Conservation (phyloP, 176 grass and related monocot species). For the Coix lacrymajobi region DNA sequence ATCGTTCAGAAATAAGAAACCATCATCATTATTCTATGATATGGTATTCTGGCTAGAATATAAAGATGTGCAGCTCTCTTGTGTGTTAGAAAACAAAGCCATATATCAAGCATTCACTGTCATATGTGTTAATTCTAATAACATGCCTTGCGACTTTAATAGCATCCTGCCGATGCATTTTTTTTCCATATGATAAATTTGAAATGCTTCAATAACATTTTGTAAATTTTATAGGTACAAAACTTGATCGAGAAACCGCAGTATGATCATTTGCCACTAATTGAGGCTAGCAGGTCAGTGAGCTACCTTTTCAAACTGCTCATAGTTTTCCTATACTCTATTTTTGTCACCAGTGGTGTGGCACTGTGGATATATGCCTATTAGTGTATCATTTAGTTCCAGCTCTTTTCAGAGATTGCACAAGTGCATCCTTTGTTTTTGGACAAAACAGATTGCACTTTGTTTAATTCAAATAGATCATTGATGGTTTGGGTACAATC, state of each 20-base stretch:
- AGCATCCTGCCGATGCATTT: background rate
- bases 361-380: background rate
- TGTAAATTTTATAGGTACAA: conserved; percentile 53
- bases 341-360: background rate
- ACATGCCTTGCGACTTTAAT: background rate
- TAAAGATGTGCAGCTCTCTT: background rate
- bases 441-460: background rate
- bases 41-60: background rate
- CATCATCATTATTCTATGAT: background rate
- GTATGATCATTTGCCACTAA: conserved; percentile 88
- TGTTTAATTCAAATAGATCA: background rate
- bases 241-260: conserved; percentile 98
- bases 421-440: background rate
- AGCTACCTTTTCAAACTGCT: conserved; percentile 7
- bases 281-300: conserved; percentile 95
- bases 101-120: background rate
- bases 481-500: background rate
- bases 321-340: background rate
- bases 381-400: background rate
- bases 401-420: background rate
- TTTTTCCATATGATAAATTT: background rate
- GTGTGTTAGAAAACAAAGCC: background rate
- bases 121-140: background rate
- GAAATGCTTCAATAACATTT: background rate
- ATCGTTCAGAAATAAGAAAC: background rate